Conservation (phyloP, 768 basidiomycete genomes). For the Cystoderma amianthinum region DNA sequence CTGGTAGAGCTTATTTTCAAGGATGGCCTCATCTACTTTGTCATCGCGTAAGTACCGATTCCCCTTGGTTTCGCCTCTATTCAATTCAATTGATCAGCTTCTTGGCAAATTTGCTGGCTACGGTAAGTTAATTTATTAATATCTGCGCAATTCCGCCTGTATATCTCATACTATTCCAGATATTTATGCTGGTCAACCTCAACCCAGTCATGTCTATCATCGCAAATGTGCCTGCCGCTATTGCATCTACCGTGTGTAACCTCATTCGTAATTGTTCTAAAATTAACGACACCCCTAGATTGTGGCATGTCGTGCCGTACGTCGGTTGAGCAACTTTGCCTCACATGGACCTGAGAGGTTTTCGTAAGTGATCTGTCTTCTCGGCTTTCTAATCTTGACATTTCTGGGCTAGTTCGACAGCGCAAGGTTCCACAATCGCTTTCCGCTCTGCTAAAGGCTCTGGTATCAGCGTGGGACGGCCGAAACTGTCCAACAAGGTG, state of each 20-base stretch:
- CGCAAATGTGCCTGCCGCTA: constrained; percentile 66
- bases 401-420: constrained; percentile 26
- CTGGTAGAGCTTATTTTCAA: constrained; percentile 61
- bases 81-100: constrained; percentile 22
- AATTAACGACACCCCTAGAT: constrained; percentile 31
- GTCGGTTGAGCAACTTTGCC: constrained; percentile 56
- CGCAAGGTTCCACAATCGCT: constrained; percentile 51
- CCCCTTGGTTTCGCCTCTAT: not conserved
- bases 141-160: not conserved
- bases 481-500: constrained; percentile 26
- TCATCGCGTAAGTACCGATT: constrained; percentile 52
- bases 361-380: constrained; percentile 29
- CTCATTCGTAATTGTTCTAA: not conserved
- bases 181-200: constrained; percentile 61
- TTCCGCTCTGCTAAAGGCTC: constrained; percentile 36
- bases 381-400: constrained; percentile 1
- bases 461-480: constrained; percentile 18
- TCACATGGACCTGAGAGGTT: constrained; percentile 42
- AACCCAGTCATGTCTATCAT: constrained; percentile 73
- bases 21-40: constrained; percentile 69
- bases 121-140: constrained; percentile 38
- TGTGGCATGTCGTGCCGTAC: constrained; percentile 53
- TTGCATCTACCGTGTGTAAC: constrained; percentile 50
- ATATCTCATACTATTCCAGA: constrained; percentile 15
- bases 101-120: constrained; percentile 55